These are phyloP conservation scores for Penicillium italicum DNA, from an alignment of 2,329 filamentous ascomycete species.

Conservation along the genomic window DNA sequence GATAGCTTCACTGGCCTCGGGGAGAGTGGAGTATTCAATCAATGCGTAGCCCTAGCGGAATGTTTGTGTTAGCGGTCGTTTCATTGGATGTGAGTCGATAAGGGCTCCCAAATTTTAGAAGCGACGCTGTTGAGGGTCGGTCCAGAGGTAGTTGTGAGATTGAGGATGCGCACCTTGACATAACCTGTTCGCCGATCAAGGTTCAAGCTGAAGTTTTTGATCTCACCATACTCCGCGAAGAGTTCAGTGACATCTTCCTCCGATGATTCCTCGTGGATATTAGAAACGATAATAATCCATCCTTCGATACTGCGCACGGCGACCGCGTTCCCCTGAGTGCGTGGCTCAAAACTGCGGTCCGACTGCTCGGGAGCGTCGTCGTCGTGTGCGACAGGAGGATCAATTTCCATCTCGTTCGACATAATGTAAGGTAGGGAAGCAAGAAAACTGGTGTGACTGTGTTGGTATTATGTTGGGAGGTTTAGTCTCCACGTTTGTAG, in stretches of 20 bases:
- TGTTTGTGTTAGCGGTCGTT: constrained; percentile 11
- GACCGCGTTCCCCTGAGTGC: constrained; percentile 46
- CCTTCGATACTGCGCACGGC: constrained; percentile 66
- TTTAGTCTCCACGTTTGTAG: not conserved
- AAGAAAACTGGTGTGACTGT: constrained; percentile 49
- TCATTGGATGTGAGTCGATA: not conserved
- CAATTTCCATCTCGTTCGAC: constrained; percentile 48
- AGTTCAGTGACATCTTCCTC: constrained; percentile 64
- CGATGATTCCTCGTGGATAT: constrained; percentile 65
- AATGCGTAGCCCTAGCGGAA: constrained; percentile 58
- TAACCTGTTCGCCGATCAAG: constrained; percentile 64
- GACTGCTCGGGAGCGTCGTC: constrained; percentile 33
- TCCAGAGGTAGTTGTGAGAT: not conserved
- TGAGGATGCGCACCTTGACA: constrained; percentile 54
- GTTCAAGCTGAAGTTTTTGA: constrained; percentile 66
- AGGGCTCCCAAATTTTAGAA: not conserved
- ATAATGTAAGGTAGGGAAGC: constrained; percentile 43
- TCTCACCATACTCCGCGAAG: constrained; percentile 64
- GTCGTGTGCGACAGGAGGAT: constrained; percentile 38
- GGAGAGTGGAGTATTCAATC: constrained; percentile 62
- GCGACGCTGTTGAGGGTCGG: not conserved
- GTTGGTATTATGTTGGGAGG: constrained; percentile 46
- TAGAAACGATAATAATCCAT: constrained; percentile 67
- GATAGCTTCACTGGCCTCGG: constrained; percentile 61
- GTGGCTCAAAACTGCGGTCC: constrained; percentile 38